Evolutionary conservation across 768 basidiomycete genomes (phyloP).

Genomic region (Calocybe gangraenosa): DNA sequence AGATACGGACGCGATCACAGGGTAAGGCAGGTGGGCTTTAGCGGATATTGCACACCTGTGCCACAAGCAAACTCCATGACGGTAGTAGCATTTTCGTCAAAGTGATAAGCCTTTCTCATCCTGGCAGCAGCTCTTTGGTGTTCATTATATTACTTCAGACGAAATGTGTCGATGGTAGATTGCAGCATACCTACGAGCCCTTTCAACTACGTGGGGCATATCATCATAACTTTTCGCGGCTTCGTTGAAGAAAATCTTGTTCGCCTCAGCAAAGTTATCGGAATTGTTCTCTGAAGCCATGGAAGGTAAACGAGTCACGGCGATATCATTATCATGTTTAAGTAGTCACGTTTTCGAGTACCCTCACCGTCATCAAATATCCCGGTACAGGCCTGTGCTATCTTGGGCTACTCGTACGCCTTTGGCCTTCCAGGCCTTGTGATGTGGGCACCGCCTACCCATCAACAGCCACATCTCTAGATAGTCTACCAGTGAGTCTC

Average conservation of each 20-base stretch:
- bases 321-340: no score
- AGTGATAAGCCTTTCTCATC: slow-evolving; percentile 37
- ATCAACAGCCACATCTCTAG: no score
- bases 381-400: no score
- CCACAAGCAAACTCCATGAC: slow-evolving; percentile 78
- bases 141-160: no score
- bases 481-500: no score
- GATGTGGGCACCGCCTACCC: no score
- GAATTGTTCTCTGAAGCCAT: not conserved
- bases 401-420: no score
- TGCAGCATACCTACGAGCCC: slow-evolving; percentile 15
- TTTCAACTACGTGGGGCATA: slow-evolving; percentile 11
- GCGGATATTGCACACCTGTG: slow-evolving; percentile 43
- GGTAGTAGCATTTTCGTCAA: slow-evolving; percentile 51
- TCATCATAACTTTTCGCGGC: slow-evolving; percentile 16
- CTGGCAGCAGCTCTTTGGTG: slow-evolving; percentile 32
- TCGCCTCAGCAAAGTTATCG: slow-evolving; percentile 10
- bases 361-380: slow-evolving; percentile 7
- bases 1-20: no score
- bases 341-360: slow-evolving; percentile 2
- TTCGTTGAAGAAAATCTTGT: slow-evolving; percentile 15
- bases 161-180: no score
- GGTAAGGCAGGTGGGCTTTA: no score
- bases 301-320: no score
- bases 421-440: no score